Base-by-base conservation (phyloP, 139 green algal genomes). In the Coccomyxa sp. region DNA sequence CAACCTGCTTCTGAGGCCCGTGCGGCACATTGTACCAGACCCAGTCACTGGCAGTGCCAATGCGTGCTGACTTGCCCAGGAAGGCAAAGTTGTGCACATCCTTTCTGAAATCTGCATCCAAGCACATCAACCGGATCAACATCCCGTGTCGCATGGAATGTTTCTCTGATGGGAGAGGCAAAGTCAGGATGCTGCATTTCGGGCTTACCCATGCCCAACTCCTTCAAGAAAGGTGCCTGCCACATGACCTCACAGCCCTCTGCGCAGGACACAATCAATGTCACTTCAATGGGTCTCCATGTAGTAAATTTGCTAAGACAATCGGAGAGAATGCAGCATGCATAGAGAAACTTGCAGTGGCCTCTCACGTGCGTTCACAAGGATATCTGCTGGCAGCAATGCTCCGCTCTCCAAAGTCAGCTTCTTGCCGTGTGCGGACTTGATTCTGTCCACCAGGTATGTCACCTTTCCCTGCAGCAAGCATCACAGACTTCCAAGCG, bases 41-140 rank as follows among this genome's bases (percentile, higher is more conserved):
- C 75, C 87, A 88, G 67, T 88, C 85, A 23, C 82, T 76, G 1
- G 85, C 85, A 13, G 74, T 82, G 25, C 85, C 85, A 31, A 88
- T 84, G 30, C 82, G 60, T 3, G 77, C 60, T 58, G 76, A 85
- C n/a, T 28, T 78, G 1, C 85, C 85, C 66, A 88, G 67, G 77
- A 88, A 88, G 60, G 76, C 63, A 32, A 85, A 87, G 83, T 84
- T 88, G 81, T 88, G 82, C 82, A 88, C 58, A 66, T 87, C 77
- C 30, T 68, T 63, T 32, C 31, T 38, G 58, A 88, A 87, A n/a
- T 58, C 83, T 85, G 82, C 67, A 81, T 32, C 25, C 75, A 79
- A 32, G 23, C 23, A 27, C 67, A 25, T 30, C 67, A 79, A 1
- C 28, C 74, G 25, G 27, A 51, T 79, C 74, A 79, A 51, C n/a